Conservation (phyloP, 257 asterid genomes). For the Nicotiana noctiflora region DNA sequence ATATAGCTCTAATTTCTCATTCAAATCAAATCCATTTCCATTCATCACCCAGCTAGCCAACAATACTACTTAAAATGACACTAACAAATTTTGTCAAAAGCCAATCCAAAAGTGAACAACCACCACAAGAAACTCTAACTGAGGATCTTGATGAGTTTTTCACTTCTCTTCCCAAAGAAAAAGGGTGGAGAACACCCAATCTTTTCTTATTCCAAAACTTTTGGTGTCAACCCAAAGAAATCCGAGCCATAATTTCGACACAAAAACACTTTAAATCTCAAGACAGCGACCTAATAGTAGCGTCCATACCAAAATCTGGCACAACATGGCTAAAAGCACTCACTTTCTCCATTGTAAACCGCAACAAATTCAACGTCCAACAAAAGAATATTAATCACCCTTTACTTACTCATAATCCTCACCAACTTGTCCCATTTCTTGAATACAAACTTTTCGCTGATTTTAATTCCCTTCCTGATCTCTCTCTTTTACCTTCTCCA, state of each 20-base stretch:
- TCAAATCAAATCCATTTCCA: neutral
- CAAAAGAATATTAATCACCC: slow-evolving; percentile 13
- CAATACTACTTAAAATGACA: neutral
- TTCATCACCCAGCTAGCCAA: neutral
- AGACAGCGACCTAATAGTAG: slow-evolving; percentile 29
- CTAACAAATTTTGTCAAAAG: neutral
- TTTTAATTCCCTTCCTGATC: slow-evolving; percentile 9
- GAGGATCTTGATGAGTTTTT: slow-evolving; percentile 30
- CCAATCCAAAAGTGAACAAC: neutral
- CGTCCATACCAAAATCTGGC: slow-evolving; percentile 51
- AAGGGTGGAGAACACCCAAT: slow-evolving; percentile 43
- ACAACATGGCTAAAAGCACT: slow-evolving; percentile 60
- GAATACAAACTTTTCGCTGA: slow-evolving; percentile 32
- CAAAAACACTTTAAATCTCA: slow-evolving; percentile 23
- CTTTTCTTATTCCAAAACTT: slow-evolving; percentile 33
- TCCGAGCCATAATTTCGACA: slow-evolving; percentile 19
- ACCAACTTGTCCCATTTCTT: slow-evolving; percentile 41
- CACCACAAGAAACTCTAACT: slow-evolving; percentile 14
- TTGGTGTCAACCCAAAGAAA: slow-evolving; percentile 41
- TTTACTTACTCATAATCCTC: slow-evolving; percentile 42
- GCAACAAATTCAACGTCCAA: slow-evolving; percentile 2
- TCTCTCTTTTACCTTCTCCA: slow-evolving; percentile 23
- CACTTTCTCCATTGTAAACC: slow-evolving; percentile 21
- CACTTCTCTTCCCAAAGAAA: slow-evolving; percentile 37
- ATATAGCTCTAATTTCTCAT: neutral